Conservation (phyloP, 306 rosid species). For the Lagenaria siceraria region DNA sequence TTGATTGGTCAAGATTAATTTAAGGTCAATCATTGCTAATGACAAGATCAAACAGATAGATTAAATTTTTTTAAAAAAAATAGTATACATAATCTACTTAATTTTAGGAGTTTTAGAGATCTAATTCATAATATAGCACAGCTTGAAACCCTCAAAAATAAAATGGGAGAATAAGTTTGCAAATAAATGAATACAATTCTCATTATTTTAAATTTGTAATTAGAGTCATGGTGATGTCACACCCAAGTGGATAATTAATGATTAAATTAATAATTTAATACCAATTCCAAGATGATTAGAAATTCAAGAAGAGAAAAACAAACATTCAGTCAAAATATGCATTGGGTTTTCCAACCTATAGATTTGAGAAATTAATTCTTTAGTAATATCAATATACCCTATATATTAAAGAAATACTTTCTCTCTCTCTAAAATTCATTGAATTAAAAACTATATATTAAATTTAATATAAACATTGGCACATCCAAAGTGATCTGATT, state of each 20-base stretch:
- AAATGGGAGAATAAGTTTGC: neutral
- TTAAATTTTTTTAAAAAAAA: neutral
- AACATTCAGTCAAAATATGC: slow-evolving; percentile 9
- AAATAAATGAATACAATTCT: neutral
- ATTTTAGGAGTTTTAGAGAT: neutral
- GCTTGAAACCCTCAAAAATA: neutral
- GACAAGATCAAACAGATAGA: slow-evolving; percentile 9
- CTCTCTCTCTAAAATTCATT: neutral
- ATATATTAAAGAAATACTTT: neutral
- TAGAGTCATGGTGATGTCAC: neutral
- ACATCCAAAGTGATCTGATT: neutral
- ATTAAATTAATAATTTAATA: neutral
- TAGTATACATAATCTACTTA: neutral
- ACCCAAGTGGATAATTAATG: slow-evolving; percentile 3
- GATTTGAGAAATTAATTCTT: neutral
- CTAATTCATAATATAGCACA: neutral
- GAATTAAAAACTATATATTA: neutral
- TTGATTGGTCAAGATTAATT: neutral
- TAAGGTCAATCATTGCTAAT: slow-evolving; percentile 8
- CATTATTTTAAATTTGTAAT: neutral
- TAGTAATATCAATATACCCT: neutral
- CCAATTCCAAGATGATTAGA: slow-evolving; percentile 1
- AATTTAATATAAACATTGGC: neutral
- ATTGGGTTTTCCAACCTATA: slow-evolving; percentile 1
- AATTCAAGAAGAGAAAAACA: slow-evolving; percentile 2